Base-by-base conservation (phyloP, 768 basidiomycete genomes). In the Pseudohyphozyma bogoriensis region DNA sequence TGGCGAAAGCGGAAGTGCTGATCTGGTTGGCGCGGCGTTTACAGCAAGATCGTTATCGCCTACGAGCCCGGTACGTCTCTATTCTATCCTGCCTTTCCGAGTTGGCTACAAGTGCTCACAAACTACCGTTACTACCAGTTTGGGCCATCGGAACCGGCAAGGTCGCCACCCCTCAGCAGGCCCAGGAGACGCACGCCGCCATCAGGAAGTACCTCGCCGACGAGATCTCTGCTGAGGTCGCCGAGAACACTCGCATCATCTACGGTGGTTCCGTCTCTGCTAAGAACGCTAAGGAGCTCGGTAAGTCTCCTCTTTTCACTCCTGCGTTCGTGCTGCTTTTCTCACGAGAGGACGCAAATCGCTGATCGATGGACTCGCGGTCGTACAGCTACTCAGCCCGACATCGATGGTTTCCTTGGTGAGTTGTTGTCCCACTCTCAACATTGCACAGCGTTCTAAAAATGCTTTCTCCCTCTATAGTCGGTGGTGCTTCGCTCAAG, bases 71-170 rank as follows among this genome's bases (percentile, higher is more conserved):
- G 52, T 55, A 50, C 49, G 40, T 39, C 29, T 18, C 12, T n/a
- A n/a, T n/a, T 47, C 51, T 26, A 22, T n/a, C 28, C 16, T 9
- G 52, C 36, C 5, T 32, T 22, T 13, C 36, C 37, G 29, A 37
- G 12, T 31, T 33, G 6, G 29, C 28, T 49, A 15, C 11, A 10
- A 7, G 28, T 13, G 47, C 12, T 11, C 10, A 6, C 47, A 11
- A 10, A 49, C 47, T 12, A 12, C 7, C 20, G 4, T 46, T 13
- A 12, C 26, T 15, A 12, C 15, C 26, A 46, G 61, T 97, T 22
- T 97, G 95, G 93, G 93, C 95, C 36, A 97, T 97, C 73, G 95
- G 95, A 50, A 96, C 93, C 16, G 93, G 93, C 65, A 93, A 87
- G 74, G 92, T 95, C 55, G 93, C 93, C 47, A 88, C 88, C 35